Conservation (phyloP, 1,139 yeast genomes). For the Protomyces inouyei region DNA sequence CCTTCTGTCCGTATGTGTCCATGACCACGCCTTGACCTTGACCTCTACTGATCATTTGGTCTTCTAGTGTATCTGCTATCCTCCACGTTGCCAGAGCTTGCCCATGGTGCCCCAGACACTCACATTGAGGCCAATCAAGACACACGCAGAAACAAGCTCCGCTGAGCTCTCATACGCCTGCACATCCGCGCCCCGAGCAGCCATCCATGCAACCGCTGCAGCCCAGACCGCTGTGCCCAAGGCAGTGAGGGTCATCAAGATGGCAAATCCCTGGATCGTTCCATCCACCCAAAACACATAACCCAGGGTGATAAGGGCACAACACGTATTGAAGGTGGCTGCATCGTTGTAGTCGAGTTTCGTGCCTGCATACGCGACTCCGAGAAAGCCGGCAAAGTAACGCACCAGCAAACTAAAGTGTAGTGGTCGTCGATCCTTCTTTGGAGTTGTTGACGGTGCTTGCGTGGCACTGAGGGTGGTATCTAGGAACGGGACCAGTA, state of each 20-base stretch:
- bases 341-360: conserved; percentile 18
- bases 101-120: conserved; percentile 18
- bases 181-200: neutral
- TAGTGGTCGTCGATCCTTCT: neutral
- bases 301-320: conserved; percentile 1
- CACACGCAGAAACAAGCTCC: neutral
- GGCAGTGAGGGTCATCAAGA: neutral
- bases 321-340: conserved; percentile 16
- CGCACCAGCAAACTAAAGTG: conserved; percentile 3
- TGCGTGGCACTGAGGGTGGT: neutral
- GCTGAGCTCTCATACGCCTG: neutral
- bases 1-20: neutral
- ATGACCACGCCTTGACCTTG: neutral
- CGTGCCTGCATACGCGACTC: conserved; percentile 18
- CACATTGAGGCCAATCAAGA: conserved; percentile 16
- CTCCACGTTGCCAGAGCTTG: conserved; percentile 4
- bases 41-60: too few species aligned
- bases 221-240: neutral
- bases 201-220: neutral
- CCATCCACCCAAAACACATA: neutral
- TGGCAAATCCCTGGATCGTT: neutral
- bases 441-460: neutral
- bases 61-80: neutral
- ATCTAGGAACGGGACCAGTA: conserved; percentile 5
- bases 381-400: conserved; percentile 22